Percentiles rank a stretch among this genome's conserved stretches.
Conservation (phyloP, 2,329 filamentous ascomycete genomes). For the Neophaeococcomyces aloes region DNA sequence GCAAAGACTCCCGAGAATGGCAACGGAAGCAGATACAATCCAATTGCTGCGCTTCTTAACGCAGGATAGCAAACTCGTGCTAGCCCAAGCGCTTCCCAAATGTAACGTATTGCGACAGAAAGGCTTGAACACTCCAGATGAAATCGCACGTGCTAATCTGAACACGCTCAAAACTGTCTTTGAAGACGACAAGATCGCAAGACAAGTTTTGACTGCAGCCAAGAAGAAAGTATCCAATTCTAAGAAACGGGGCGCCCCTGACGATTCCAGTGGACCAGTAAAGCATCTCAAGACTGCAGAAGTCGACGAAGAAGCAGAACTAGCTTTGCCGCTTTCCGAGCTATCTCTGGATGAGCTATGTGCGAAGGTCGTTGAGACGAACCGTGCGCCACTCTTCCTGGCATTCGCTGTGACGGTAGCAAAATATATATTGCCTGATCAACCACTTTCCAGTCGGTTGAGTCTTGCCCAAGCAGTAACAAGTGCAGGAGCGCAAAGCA, state of each 20-base stretch:
- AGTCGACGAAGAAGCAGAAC: slow-evolving; percentile 26
- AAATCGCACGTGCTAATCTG: slow-evolving; percentile 40
- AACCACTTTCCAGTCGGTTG: slow-evolving; percentile 71
- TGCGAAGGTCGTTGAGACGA: slow-evolving; percentile 54
- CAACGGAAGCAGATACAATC: slow-evolving; percentile 29
- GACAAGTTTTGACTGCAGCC: slow-evolving; percentile 47
- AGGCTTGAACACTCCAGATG: slow-evolving; percentile 32
- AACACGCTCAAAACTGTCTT: slow-evolving; percentile 34
- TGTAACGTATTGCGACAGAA: slow-evolving; percentile 44
- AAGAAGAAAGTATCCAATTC: slow-evolving; percentile 36
- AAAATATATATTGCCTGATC: slow-evolving; percentile 72
- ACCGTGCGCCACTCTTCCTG: slow-evolving; percentile 70
- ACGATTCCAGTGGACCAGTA: slow-evolving; percentile 18
- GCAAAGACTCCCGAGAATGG: neutral
- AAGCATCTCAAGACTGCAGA: slow-evolving; percentile 4
- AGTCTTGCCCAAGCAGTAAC: slow-evolving; percentile 77
- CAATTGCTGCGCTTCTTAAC: slow-evolving; percentile 47
- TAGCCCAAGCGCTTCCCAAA: slow-evolving; percentile 45
- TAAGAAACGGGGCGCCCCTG: slow-evolving; percentile 44
- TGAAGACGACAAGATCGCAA: slow-evolving; percentile 44
- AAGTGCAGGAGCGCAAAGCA: slow-evolving; percentile 66
- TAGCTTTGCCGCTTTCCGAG: slow-evolving; percentile 26
- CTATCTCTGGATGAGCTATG: slow-evolving; percentile 41
- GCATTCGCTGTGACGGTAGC: slow-evolving; percentile 67
- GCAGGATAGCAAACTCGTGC: slow-evolving; percentile 46